These are phyloP conservation scores for Gleditsia sinensis DNA, from an alignment of 306 rosid species.

Conservation along the genomic window DNA sequence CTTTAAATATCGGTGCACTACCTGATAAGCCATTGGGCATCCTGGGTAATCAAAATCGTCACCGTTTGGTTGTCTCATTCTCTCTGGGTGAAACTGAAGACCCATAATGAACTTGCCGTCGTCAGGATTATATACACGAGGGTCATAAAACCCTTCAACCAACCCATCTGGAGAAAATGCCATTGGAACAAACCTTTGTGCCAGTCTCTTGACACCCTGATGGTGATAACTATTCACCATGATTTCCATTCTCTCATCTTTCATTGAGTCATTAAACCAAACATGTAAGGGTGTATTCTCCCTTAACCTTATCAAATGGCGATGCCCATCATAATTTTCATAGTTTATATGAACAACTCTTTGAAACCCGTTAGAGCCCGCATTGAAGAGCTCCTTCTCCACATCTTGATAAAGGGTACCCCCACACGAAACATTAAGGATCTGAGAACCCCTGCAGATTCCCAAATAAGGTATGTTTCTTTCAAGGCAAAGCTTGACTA, in stretches of 20 bases:
- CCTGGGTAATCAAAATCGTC: conserved; percentile 46
- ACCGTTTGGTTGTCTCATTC: conserved; percentile 37
- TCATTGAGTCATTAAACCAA: conserved; percentile 48
- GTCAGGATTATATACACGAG: conserved; percentile 34
- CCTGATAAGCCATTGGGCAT: conserved; percentile 46
- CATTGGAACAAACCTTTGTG: conserved; percentile 44
- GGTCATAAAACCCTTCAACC: conserved; percentile 56
- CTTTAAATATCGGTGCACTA: too few relatives aligned
- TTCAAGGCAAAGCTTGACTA: conserved; percentile 72
- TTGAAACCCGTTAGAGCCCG: conserved; percentile 21
- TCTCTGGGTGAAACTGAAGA: conserved; percentile 55
- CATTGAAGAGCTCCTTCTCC: conserved; percentile 51
- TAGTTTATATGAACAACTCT: conserved; percentile 61
- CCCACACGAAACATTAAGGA: conserved; percentile 77
- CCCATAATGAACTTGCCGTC: conserved; percentile 47
- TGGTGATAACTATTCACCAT: conserved; percentile 58
- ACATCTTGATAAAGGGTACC: conserved; percentile 76
- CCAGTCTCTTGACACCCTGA: conserved; percentile 45
- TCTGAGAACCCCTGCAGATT: conserved; percentile 75
- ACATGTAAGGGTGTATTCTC: conserved; percentile 39
- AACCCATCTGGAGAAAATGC: conserved; percentile 49
- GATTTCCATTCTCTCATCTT: conserved; percentile 43
- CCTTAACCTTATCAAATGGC: conserved; percentile 33
- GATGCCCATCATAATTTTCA: conserved; percentile 52
- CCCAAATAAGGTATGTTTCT: conserved; percentile 76